These are phyloP conservation scores for Elsinoe batatas DNA, from an alignment of 2,329 filamentous ascomycete genomes.

Conservation along the genomic window DNA sequence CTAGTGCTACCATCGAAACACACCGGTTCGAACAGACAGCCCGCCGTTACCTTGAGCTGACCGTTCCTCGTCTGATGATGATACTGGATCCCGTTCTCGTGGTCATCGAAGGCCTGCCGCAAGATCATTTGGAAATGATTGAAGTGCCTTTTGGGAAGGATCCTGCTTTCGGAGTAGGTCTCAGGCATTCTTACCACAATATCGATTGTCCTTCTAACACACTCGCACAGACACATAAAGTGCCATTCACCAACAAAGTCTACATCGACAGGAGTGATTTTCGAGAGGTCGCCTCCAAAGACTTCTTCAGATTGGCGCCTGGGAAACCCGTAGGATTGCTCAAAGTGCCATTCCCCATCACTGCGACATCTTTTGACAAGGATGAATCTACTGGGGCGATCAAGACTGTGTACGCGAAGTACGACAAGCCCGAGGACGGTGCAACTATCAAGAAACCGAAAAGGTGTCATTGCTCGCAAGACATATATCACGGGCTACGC, in stretches of 20 bases:
- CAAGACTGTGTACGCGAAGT: constrained; percentile 51
- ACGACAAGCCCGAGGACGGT: constrained; percentile 51
- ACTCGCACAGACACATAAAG: constrained; percentile 50
- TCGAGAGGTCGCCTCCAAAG: constrained; percentile 58
- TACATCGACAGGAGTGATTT: constrained; percentile 81
- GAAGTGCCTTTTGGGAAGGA: constrained; percentile 59
- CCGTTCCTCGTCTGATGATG: constrained; percentile 81
- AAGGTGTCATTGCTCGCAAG: no score
- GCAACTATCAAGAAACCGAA: constrained; percentile 33
- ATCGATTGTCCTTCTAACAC: constrained; percentile 56
- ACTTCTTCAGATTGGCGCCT: constrained; percentile 70
- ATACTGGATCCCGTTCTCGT: constrained; percentile 78
- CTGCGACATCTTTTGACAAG: constrained; percentile 57
- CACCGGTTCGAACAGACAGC: constrained; percentile 73
- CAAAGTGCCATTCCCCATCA: constrained; percentile 60
- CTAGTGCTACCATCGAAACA: constrained; percentile 68
- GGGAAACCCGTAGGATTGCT: constrained; percentile 65
- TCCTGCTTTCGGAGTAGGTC: no score
- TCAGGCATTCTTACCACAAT: no score
- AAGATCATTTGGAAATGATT: constrained; percentile 55
- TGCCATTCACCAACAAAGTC: constrained; percentile 63
- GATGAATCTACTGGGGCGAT: constrained; percentile 56
- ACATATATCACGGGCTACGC: no score
- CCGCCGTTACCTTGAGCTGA: constrained; percentile 75
- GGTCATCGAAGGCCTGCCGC: constrained; percentile 66